Base-by-base conservation (phyloP, 2,329 filamentous ascomycete species). In the Colletotrichum sp. region DNA sequence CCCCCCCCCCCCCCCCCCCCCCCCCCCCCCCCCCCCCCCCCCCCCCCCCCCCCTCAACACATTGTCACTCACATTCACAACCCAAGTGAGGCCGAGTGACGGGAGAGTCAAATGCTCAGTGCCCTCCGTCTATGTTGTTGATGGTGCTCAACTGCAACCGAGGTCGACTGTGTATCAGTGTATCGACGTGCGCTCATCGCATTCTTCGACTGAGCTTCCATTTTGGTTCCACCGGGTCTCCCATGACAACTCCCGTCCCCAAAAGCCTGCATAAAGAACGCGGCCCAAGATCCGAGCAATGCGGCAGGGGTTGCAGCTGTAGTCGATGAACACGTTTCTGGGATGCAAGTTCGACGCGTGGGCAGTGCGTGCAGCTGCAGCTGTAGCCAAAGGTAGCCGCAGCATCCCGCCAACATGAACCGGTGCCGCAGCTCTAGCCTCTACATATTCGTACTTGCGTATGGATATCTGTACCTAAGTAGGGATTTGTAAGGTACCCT, bases 321-420 rank as follows among this genome's bases (percentile, higher is more conserved):
- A 59, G 32, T 34, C 59, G 64, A 71, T 57, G 16, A 68, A 73
- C 57, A 36, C 44, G 24, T 44, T 64, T 44, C 70, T 36, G 28
- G 73, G 73, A 75, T 75, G 73, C 70, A 64, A 60, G 73, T 72
- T 68, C 70, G 70, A 75, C 64, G 70, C 70, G 60, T 72, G 70
- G 26, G 73, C 44, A 52, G 18, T 52, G 44, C 44, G n/a, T 52
- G n/a, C 44, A 52, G n/a, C 44, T 73, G 73, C 73, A 68, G n/a
- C 59, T 32, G 65, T 30, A 6, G 13, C n/a, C 22, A 65, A 30
- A n/a, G 15, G 22, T 62, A 32, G 59, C 59, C 59, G 59, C 59
- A 34, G 59, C 59, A 57, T 44, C 24, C 36, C 36, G 36, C 36
- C 71, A 32, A 59, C 71, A 71, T 34, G 71, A 71, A 71, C 71